Base-by-base conservation (phyloP, 2,329 filamentous ascomycete species). In the Verticillium zaregamsianum region DNA sequence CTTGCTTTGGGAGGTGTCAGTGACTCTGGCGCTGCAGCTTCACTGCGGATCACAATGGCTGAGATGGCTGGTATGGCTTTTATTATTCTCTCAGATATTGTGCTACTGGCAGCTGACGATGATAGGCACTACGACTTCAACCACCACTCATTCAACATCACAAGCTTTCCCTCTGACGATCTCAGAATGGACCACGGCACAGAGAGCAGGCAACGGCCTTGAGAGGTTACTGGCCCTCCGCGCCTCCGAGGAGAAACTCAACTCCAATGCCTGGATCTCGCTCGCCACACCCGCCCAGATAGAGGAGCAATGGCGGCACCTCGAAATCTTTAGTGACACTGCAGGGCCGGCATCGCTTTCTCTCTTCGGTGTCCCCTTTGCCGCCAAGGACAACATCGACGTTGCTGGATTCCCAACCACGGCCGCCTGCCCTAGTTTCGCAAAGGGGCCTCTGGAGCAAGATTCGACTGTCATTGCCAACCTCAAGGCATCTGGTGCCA, bases 361-460 rank as follows among this genome's bases (percentile, higher is more conserved):
- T 8, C 75, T 87, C 1, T 86, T 80, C 62, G 84, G 84, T 15
- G 74, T 86, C 2, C 84, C 84, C 0, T 87, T 86, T 65, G 82
- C 79, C 1, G 76, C 82, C 60, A 86, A 86, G 65, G 84, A 86
- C 64, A 83, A 80, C 52, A 85, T 86, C 59, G 82, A 86, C 62
- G 75, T 81, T 17, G 73, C 76, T 14, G 78, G 80, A 2, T 73
- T 85, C 20, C 70, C 74, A 7, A 86, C 84, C 3, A 86, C 84
- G 0, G 81, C 79, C 1, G 83, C 77, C 11, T 86, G 83, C 63
- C 80, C 80, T 28, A 73, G 75, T 12, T 80, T 83, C 37, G 72
- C 76, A 12, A 80, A 80, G 59, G 70, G 73, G 1, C 79, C 83
- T 1, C 75, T 69, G 73, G 73, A 72, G 20, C 69, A 74, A 7